Conservation (phyloP, 768 basidiomycete species). For the Leccinum subtestaceum region DNA sequence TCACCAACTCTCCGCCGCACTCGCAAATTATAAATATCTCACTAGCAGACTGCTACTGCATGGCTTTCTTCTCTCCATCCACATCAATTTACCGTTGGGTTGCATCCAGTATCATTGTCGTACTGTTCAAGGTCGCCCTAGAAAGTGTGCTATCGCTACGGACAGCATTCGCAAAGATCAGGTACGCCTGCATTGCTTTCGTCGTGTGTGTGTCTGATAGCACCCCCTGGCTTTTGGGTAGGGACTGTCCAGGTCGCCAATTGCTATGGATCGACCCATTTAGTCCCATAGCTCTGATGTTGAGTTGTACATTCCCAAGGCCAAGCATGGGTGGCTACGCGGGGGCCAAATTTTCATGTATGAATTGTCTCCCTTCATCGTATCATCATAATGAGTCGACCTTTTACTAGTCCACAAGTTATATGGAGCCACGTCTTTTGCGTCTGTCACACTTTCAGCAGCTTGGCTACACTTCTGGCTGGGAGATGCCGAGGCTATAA, state of each 20-base stretch:
- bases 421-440: constrained; percentile 39
- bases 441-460: constrained; percentile 33
- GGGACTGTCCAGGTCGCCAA: constrained; percentile 19
- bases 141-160: constrained; percentile 8
- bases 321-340: constrained; percentile 34
- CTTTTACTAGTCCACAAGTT: constrained; percentile 34
- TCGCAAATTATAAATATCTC: too few relatives aligned
- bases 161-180: constrained; percentile 18
- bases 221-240: not conserved
- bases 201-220: not conserved
- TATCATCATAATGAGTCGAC: not conserved
- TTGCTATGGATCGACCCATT: constrained; percentile 35
- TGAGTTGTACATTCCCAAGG: constrained; percentile 35
- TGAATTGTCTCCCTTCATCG: constrained; percentile 4
- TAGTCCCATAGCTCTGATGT: constrained; percentile 15
- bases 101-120: constrained; percentile 1
- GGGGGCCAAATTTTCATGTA: constrained; percentile 37
- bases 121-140: constrained; percentile 4
- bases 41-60: not conserved
- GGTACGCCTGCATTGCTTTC: constrained; percentile 1
- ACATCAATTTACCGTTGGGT: constrained; percentile 12
- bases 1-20: too few relatives aligned
- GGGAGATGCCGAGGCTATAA: constrained; percentile 43
- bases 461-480: constrained; percentile 39
- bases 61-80: not conserved